Evolutionary conservation across 169 alveolate species (phyloP), one percentile per base, ranked within the genome.

Genomic region (Eimeria necatrix): DNA sequence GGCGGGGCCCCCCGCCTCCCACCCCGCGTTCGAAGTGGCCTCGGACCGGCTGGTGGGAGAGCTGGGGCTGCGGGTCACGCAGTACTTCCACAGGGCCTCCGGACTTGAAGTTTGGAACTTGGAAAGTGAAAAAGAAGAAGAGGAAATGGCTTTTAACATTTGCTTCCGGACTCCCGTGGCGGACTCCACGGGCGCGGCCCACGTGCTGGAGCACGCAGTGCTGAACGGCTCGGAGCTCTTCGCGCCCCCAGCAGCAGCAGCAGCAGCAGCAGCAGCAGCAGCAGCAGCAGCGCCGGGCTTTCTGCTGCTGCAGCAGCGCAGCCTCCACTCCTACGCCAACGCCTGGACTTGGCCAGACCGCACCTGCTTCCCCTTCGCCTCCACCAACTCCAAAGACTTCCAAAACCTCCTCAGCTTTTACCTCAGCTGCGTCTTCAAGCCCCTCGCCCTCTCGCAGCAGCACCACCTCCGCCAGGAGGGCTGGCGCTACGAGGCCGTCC

Each of bases 321-420:
- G 98, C 3, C 96, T 97, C 94, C 95, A 96, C 85, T 96, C 98
- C 71, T 97, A 96, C 93, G 94, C 97, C 52, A 98, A 98, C 94
- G 99, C 99, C 20, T 95, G 95, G 74, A 98, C 99, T 12, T 97
- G 96, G 90, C 97, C 97, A 6, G 99, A 98, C 80, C 95, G 98
- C 46, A 98, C 99, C 32, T 95, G 97, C 87, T 98, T 97, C 94
- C 97, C 98, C 41, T 97, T 98, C 56, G 98, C 98, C 8, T 97
- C 98, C 20, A 96, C 96, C 93, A 97, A 97, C 94, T 80, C 78
- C 51, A 41, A 95, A 46, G 98, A 97, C 81, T 96, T 96, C 89
- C 96, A 95, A 89, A 96, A 97, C 96, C 96, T 97, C 48, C 95
- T 96, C 73, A 97, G 96, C 61, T 97, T 97, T 52, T 96, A 97